These are phyloP conservation scores for Neurospora pannonica DNA, from an alignment of 495 filamentous ascomycete genomes.

Conservation along the genomic window DNA sequence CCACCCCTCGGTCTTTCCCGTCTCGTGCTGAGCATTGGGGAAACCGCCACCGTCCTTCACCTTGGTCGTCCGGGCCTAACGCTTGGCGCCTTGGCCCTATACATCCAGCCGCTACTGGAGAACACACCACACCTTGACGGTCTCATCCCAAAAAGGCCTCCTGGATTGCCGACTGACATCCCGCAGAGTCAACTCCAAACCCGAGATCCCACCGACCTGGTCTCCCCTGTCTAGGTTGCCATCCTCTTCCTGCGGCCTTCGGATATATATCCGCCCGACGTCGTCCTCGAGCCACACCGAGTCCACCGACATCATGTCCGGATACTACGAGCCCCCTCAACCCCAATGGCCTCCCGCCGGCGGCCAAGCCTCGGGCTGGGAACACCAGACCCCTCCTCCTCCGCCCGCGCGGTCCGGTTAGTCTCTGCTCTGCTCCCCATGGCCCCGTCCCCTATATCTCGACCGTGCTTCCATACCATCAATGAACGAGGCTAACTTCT, in stretches of 20 bases:
- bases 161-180: conserved; percentile 7
- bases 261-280: conserved; percentile 17
- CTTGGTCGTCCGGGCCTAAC: not conserved
- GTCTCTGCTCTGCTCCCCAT: conserved; percentile 9
- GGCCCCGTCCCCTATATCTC: not conserved
- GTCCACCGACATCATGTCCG: conserved; percentile 50
- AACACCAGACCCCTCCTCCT: conserved; percentile 78
- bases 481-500: conserved; percentile 26
- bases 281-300: conserved; percentile 9
- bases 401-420: conserved; percentile 81
- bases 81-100: not conserved
- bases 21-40: not conserved
- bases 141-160: not conserved
- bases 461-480: conserved; percentile 8
- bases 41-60: not conserved
- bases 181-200: conserved; percentile 9
- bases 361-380: conserved; percentile 46
- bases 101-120: not conserved
- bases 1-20: not conserved
- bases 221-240: not conserved
- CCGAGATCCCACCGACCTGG: conserved; percentile 8
- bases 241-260: conserved; percentile 21
- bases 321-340: conserved; percentile 79
- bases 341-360: conserved; percentile 64
- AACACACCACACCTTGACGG: not conserved